phyloP scores from a whole-genome alignment of 1,284 basidiomycete genomes.

The Cryptococcus depauperatus region DNA sequence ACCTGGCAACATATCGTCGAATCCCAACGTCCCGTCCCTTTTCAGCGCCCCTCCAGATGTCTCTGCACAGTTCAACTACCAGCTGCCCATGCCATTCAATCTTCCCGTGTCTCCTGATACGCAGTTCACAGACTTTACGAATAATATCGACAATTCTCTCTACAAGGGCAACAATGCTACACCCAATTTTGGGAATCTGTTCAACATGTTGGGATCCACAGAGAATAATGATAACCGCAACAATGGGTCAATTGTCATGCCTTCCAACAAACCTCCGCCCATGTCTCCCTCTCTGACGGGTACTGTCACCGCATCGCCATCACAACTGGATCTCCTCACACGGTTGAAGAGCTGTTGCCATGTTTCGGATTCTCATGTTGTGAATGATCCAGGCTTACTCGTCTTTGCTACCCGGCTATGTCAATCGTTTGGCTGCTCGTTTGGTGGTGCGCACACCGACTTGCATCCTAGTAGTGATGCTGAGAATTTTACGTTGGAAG shows the following conservation, averaged over 20 bases:
- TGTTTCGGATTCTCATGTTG: conserved; percentile 43
- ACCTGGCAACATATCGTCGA: not conserved
- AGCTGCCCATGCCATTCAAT: conserved; percentile 37
- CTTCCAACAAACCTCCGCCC: conserved; percentile 7
- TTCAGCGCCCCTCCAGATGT: conserved; percentile 1
- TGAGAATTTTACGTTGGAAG: conserved; percentile 39
- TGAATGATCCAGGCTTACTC: conserved; percentile 43
- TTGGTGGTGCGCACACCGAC: conserved; percentile 33
- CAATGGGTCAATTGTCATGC: not conserved
- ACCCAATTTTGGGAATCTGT: conserved; percentile 23
- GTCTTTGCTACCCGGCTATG: conserved; percentile 44
- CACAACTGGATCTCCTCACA: conserved; percentile 38
- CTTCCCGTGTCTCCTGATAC: conserved; percentile 30
- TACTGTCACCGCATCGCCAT: not conserved
- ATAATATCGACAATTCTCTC: conserved; percentile 12
- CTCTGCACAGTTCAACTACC: conserved; percentile 31
- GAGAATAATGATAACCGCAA: not conserved
- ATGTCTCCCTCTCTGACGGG: conserved; percentile 10
- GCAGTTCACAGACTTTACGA: conserved; percentile 24
- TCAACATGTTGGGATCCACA: conserved; percentile 19
- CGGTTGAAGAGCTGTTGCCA: conserved; percentile 44
- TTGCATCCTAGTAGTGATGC: conserved; percentile 27
- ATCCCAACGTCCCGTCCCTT: conserved; percentile 7
- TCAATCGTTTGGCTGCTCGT: conserved; percentile 39
- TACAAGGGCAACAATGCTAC: conserved; percentile 18